phyloP scores from a whole-genome alignment of 352 stramenopile species.

The Globisporangium cederbergense region DNA sequence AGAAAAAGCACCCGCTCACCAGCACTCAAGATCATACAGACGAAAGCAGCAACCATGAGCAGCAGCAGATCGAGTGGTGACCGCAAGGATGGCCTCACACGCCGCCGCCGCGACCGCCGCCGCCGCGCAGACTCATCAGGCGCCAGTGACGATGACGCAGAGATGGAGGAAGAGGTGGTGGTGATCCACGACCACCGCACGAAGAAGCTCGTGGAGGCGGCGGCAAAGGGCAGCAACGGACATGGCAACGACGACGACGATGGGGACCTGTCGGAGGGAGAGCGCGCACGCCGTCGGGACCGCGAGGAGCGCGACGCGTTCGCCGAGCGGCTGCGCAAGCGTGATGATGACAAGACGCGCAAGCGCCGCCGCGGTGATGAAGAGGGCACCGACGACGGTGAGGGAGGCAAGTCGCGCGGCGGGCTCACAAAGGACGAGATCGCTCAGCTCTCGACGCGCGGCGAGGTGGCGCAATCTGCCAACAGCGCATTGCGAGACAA shows the following conservation, averaged over 20 bases:
- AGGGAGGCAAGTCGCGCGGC: conserved; percentile 10
- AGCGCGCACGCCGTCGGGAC: conserved; percentile 52
- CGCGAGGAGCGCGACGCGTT: conserved; percentile 80
- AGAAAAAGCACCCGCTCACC: neutral
- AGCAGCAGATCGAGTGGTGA: conserved; percentile 17
- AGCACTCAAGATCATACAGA: neutral
- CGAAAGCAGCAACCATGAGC: neutral
- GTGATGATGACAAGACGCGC: conserved; percentile 72
- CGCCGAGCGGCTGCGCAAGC: conserved; percentile 67
- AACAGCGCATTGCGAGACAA: conserved; percentile 43
- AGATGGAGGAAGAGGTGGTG: conserved; percentile 22
- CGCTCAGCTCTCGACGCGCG: conserved; percentile 73
- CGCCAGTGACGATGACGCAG: neutral
- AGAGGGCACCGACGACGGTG: conserved; percentile 21
- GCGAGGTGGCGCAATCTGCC: conserved; percentile 47
- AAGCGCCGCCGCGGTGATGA: conserved; percentile 42
- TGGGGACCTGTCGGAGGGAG: conserved; percentile 25
- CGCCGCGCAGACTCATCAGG: conserved; percentile 5
- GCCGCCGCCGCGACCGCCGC: conserved; percentile 11
- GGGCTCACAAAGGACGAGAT: conserved; percentile 79
- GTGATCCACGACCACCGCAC: conserved; percentile 44
- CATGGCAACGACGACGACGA: neutral
- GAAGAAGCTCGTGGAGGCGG: conserved; percentile 30
- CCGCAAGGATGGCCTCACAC: conserved; percentile 17
- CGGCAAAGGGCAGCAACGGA: neutral